Evolutionary conservation across 1,284 basidiomycete genomes (phyloP), one percentile per base, ranked within the genome.

Genomic region (Tilletia caries): DNA sequence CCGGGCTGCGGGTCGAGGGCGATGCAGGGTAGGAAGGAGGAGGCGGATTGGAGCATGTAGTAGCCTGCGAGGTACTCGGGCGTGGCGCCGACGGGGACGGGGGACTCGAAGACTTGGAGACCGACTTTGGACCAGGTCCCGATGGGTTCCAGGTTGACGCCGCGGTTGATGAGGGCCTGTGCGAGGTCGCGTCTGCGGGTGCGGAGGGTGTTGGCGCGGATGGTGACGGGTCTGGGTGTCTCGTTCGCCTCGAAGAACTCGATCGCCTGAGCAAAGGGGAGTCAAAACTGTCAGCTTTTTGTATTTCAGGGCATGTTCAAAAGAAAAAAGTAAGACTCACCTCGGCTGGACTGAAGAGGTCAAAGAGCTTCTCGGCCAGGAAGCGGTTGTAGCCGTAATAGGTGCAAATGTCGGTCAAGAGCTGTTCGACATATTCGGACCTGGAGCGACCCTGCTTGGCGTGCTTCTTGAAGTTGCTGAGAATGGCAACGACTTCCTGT

Each of bases 211-310:
- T 99, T 99, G 65, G 95, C 95, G 67, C 96, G 91, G 81, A 99
- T 98, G 5, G 96, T 98, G 27, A 99, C 94, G 8, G 96, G 96
- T 71, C 96, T 89, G 18, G 95, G 90, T 2, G 94, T 89, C 84
- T 99, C 96, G 84, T 98, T 98, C 18, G 95, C 91, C 84, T 98
- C 96, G 83, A 98, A 98, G 85, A 98, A 98, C 78, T 96, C 94
- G 72, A 98, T 91, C 0, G 94, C 93, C 92, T 95, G 75, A 2
- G 13, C 6, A 29, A 25, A 54, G 1, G 43, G 5, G 3, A n/a
- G n/a, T 41, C 5, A 25, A 44, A 25, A 10, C 10, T 29, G 8
- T 54, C 50, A 54, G 50, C 27, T 23, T 6, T 10, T 29, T 10
- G n/a, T 54, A n/a, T n/a, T n/a, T n/a, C n/a, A n/a, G n/a, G n/a